These are phyloP conservation scores for Phytophthora pistaciae DNA, from an alignment of 352 stramenopile genomes.

Conservation along the genomic window DNA sequence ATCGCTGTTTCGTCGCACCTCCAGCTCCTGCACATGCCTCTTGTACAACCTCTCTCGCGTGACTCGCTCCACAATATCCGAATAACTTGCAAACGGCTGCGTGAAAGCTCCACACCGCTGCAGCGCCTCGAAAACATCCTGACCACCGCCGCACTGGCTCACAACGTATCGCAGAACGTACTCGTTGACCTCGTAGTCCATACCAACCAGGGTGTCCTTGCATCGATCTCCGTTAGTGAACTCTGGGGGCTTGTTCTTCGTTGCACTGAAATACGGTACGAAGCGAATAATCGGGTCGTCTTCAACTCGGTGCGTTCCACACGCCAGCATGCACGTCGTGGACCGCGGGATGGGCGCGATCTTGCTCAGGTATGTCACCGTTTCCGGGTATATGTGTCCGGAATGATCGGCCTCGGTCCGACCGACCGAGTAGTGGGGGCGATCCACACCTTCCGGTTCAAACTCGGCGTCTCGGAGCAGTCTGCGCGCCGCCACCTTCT, in stretches of 20 bases:
- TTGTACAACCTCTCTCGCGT: conserved; percentile 35
- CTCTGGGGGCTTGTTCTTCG: conserved; percentile 35
- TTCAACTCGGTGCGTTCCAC: conserved; percentile 62
- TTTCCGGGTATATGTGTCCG: conserved; percentile 40
- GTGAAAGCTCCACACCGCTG: conserved; percentile 50
- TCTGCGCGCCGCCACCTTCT: conserved; percentile 55
- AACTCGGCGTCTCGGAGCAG: conserved; percentile 48
- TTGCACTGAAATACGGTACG: conserved; percentile 61
- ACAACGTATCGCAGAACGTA: conserved; percentile 74
- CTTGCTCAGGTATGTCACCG: conserved; percentile 52
- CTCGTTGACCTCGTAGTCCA: conserved; percentile 77
- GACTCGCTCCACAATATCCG: conserved; percentile 48
- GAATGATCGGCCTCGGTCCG: conserved; percentile 51
- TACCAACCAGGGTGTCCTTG: conserved; percentile 53
- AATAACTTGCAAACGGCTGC: conserved; percentile 74
- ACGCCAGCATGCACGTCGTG: conserved; percentile 70
- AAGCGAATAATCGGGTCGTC: conserved; percentile 88
- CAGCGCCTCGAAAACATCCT: conserved; percentile 58
- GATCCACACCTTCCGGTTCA: conserved; percentile 18
- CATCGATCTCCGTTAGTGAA: conserved; percentile 46
- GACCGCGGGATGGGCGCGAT: conserved; percentile 61
- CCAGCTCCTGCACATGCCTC: conserved; percentile 21
- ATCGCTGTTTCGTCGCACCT: conserved; percentile 16
- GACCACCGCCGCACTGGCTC: conserved; percentile 34
- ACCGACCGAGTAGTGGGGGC: conserved; percentile 55